Evolutionary conservation across 345 rosid genomes (phyloP), one percentile per base, ranked within the genome.

Genomic region (Noccaea bulbosa): DNA sequence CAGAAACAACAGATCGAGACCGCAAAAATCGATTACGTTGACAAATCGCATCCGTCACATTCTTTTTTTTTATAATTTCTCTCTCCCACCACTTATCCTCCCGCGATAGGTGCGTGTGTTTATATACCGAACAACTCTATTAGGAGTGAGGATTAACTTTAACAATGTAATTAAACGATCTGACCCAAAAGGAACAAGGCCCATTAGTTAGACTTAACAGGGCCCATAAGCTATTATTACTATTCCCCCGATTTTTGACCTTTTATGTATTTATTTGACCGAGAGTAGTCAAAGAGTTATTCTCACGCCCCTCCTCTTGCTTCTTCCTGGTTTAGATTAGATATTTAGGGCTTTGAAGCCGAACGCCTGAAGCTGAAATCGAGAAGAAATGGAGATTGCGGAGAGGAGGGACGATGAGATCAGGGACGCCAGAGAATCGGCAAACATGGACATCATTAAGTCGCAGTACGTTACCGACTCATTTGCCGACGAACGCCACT

Each of bases 371-470:
- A 72, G 69, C 58, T 20, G 24, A 37, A 48, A 52, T 51, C 40
- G 60, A 49, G 33, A 14, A 32, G 81, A 73, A 58, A 90, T 93
- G 97, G 97, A 93, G 70, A 73, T 75, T 35, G 8, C 72, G n/a
- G 93, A 84, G 71, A 83, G 80, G 81, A 83, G 84, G 81, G 92
- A 93, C 49, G 69, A 83, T 2, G 95, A 85, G 67, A 81, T 61
- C 72, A 73, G 74, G 47, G 81, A 73, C 57, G 65, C 43, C 24
- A 69, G 75, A 38, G 87, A 80, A 60, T 73, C 81, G 0, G 37
- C 67, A 34, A 54, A 52, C 73, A 46, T 57, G 62, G 55, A 60
- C 11, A 57, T 8, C 74, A 65, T 39, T 3, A 71, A 76, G 63
- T 71, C 73, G 40, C 74, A 67, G 30, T 72, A 67, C 12, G 67